Evolutionary conservation across 2,329 filamentous ascomycete species (phyloP).

Genomic region (Alternaria longipes): DNA sequence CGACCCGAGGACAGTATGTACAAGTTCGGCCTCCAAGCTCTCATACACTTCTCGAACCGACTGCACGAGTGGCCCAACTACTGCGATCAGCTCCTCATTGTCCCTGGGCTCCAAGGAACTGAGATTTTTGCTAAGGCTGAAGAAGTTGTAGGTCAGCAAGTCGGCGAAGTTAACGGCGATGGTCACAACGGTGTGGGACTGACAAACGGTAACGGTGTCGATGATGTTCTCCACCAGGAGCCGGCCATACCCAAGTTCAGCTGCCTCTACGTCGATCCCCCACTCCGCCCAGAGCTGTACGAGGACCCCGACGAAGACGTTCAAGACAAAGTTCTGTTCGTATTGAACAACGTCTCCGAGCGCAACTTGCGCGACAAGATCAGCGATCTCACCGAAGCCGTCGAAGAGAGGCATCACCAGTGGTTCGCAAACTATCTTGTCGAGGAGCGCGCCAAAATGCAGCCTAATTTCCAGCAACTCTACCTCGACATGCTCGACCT

Average conservation of each 20-base stretch:
- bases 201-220: slow-evolving; percentile 73
- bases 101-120: slow-evolving; percentile 82
- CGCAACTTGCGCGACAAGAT: slow-evolving; percentile 87
- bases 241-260: slow-evolving; percentile 75
- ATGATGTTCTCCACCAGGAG: slow-evolving; percentile 69
- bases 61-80: slow-evolving; percentile 96
- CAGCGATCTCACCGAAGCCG: slow-evolving; percentile 77
- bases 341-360: slow-evolving; percentile 95
- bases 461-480: slow-evolving; percentile 93
- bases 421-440: slow-evolving; percentile 98
- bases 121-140: slow-evolving; percentile 85
- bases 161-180: slow-evolving; percentile 64
- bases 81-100: slow-evolving; percentile 83
- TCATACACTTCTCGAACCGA: slow-evolving; percentile 85
- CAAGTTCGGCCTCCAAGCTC: slow-evolving; percentile 94
- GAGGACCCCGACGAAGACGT: slow-evolving; percentile 85
- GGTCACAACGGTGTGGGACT: slow-evolving; percentile 60
- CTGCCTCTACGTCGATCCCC: slow-evolving; percentile 79
- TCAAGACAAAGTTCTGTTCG: slow-evolving; percentile 94
- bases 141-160: slow-evolving; percentile 76
- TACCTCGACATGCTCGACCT: slow-evolving; percentile 89
- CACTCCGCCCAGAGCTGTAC: slow-evolving; percentile 69
- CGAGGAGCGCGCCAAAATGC: slow-evolving; percentile 94
- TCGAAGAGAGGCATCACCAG: slow-evolving; percentile 84
- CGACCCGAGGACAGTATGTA: slow-evolving; percentile 89